Percentiles rank a stretch among this genome's conserved stretches.
Conservation (phyloP, 306 rosid species). For the Alnus rubra region DNA sequence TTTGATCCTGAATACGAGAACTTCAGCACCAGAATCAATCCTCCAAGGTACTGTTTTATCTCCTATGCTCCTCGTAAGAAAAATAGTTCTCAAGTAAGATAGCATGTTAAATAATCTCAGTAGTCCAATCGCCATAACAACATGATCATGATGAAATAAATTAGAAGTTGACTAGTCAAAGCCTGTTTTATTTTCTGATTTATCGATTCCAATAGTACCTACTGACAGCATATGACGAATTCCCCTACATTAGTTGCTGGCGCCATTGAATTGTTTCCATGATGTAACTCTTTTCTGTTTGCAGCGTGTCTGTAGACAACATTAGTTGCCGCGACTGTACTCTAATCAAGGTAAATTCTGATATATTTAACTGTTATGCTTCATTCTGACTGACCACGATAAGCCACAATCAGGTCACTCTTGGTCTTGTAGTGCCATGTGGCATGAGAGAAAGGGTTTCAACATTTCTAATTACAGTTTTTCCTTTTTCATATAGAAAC, state of each 20-base stretch:
- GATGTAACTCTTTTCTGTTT: constrained; percentile 15
- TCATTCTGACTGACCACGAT: no score
- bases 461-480: background rate
- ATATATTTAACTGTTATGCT: constrained; percentile 1
- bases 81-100: background rate
- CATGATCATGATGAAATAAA: background rate
- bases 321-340: constrained; percentile 57
- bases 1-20: constrained; percentile 89
- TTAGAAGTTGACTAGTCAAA: background rate
- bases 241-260: background rate
- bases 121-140: background rate
- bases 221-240: background rate
- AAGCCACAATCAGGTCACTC: no score
- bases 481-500: background rate
- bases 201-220: background rate
- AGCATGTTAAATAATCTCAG: background rate
- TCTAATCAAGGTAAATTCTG: constrained; percentile 62
- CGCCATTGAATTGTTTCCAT: background rate
- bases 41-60: constrained; percentile 61
- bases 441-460: background rate
- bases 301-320: constrained; percentile 86
- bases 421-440: background rate
- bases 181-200: background rate
- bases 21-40: constrained; percentile 77
- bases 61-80: background rate